Evolutionary conservation across 2,329 filamentous ascomycete genomes (phyloP), one percentile per base, ranked within the genome.

Genomic region (Trichothecium sympodiale): DNA sequence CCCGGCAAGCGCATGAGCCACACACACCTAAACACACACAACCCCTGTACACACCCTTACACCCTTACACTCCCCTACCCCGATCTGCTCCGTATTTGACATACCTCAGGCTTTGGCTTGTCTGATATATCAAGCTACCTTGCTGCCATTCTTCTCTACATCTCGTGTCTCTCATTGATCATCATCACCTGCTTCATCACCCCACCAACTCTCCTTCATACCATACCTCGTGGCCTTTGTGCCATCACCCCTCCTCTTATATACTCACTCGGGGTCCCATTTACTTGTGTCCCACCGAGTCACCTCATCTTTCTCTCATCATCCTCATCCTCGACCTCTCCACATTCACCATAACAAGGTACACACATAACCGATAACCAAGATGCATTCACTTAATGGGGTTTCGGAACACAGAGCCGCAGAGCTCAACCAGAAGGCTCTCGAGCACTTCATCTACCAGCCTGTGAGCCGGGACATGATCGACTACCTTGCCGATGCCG

Each of bases 401-500:
- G 20, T 25, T 25, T 25, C 20, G 20, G 20, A 25, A 25, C 20
- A 10, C 10, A 25, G 20, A 10, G 20, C 20, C 52, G 60, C 60
- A 42, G 68, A 76, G 59, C 69, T 77, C 52, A 87, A 87, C 66
- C 74, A 79, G 56, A 71, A 71, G 36, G 84, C 84, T 34, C 70
- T 91, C 44, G 82, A 88, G 51, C 74, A 83, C 51, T 89, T 91
- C 56, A 74, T 91, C 63, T 84, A 81, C 61, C 72, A 74, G 47
- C 79, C 80, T 8, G 84, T 91, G 44, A 77, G 71, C 52, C 70
- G 70, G 48, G 71, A 80, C 37, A 91, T 91, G 84, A 81, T 91
- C 50, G 58, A 65, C 40, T 84, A 85, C 61, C 74, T 91, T 41
- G 81, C 84, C 44, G 62, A 69, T 40, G 84, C 83, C 52, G 83